Evolutionary conservation across 1,284 basidiomycete genomes (phyloP).

Genomic region (Malassezia nana): DNA sequence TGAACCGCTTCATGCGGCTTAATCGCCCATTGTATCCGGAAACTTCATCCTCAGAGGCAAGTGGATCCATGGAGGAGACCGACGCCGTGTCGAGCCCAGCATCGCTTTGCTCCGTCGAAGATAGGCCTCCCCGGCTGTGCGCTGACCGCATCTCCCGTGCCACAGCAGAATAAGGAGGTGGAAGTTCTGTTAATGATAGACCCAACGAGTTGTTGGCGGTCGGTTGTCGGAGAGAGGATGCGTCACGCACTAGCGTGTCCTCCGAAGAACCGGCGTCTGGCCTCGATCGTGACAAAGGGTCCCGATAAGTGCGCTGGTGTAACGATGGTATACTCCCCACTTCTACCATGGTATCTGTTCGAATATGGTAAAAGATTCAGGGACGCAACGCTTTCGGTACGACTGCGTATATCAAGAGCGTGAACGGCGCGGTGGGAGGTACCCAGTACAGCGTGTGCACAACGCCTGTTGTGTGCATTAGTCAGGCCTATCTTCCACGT

Average conservation of each 20-base stretch:
- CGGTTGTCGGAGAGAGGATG: neutral
- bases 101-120: neutral
- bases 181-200: neutral
- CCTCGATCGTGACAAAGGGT: neutral
- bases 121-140: neutral
- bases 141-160: neutral
- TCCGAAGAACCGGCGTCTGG: neutral
- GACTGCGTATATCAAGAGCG: neutral
- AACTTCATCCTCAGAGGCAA: neutral
- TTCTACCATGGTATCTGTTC: neutral
- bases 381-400: neutral
- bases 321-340: neutral
- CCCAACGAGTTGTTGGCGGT: neutral
- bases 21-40: neutral
- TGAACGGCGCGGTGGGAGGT: neutral
- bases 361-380: neutral
- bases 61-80: neutral
- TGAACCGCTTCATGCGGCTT: neutral
- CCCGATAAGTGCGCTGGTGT: neutral
- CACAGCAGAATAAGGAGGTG: slow-evolving; percentile 9
- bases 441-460: neutral
- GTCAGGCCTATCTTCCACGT: neutral
- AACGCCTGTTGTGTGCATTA: neutral
- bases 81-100: neutral
- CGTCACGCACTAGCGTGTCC: neutral